phyloP scores from a whole-genome alignment of 805 yeast species.

The Yarrowia porcina region DNA sequence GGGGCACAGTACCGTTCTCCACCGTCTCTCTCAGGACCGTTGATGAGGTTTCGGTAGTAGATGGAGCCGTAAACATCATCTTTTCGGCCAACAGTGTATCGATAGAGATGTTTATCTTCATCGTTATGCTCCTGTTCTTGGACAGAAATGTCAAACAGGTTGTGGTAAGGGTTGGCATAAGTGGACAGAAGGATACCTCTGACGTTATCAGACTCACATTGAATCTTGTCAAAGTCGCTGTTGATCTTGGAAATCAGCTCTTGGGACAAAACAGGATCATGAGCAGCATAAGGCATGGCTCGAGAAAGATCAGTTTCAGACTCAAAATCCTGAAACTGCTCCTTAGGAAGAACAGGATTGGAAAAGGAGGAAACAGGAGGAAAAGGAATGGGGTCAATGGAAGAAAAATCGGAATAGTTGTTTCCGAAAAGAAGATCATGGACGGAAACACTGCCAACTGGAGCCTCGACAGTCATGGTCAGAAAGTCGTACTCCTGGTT shows the following conservation, averaged over 20 bases:
- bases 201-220: background rate
- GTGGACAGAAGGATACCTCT: background rate
- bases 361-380: too few relatives aligned
- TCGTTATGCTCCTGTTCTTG: background rate
- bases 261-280: background rate
- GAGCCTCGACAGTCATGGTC: background rate
- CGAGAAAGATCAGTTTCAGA: background rate
- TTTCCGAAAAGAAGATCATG: background rate
- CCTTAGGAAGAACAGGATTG: background rate
- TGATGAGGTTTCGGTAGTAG: slow-evolving; percentile 1
- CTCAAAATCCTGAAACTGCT: background rate
- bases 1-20: slow-evolving; percentile 18
- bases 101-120: background rate
- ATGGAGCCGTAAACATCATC: background rate
- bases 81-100: background rate
- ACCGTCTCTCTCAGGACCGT: background rate
- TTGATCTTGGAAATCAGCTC: background rate
- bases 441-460: background rate
- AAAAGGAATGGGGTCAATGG: background rate
- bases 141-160: background rate
- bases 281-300: background rate
- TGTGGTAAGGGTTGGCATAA: background rate
- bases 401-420: background rate
- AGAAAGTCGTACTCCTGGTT: slow-evolving; percentile 1
- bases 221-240: background rate